Conservation (phyloP, 2,329 filamentous ascomycete species). For the Claviceps africana region DNA sequence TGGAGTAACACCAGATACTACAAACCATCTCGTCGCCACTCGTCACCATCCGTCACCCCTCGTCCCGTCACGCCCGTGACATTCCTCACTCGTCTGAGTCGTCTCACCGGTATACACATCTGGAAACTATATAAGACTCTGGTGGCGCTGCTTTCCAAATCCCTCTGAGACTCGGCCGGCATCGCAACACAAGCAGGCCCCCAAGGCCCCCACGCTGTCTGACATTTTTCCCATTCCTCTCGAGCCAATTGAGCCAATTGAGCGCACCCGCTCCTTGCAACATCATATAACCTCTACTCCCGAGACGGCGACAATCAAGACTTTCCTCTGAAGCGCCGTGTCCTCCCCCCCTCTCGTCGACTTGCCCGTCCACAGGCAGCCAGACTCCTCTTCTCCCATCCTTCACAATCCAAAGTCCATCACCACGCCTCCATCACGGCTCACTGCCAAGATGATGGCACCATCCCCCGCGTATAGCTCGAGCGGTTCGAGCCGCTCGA, state of each 20-base stretch:
- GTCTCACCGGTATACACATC: not conserved
- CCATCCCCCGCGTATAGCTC: slow-evolving; percentile 14
- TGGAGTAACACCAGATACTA: slow-evolving; percentile 1
- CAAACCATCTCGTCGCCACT: slow-evolving; percentile 4
- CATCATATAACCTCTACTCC: not conserved
- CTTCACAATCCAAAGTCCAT: not conserved
- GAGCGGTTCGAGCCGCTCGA: slow-evolving; percentile 10
- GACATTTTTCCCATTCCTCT: slow-evolving; percentile 3
- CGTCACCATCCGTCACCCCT: slow-evolving; percentile 6
- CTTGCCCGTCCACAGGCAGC: not conserved
- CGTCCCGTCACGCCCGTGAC: not conserved
- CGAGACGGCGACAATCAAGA: not conserved
- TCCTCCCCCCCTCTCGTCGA: not conserved
- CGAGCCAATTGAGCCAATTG: slow-evolving; percentile 4
- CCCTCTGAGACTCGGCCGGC: slow-evolving; percentile 4
- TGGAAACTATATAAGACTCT: slow-evolving; percentile 7
- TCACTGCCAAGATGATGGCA: slow-evolving; percentile 9
- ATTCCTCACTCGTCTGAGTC: slow-evolving; percentile 6
- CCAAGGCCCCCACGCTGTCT: slow-evolving; percentile 5
- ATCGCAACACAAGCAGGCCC: slow-evolving; percentile 1
- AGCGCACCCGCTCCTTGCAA: not conserved
- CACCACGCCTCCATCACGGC: not conserved
- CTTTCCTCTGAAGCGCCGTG: not conserved
- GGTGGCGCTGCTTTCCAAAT: slow-evolving; percentile 2
- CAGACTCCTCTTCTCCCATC: not conserved